These are phyloP conservation scores for Cicer yamashitae DNA, from an alignment of 306 rosid genomes.

Conservation along the genomic window DNA sequence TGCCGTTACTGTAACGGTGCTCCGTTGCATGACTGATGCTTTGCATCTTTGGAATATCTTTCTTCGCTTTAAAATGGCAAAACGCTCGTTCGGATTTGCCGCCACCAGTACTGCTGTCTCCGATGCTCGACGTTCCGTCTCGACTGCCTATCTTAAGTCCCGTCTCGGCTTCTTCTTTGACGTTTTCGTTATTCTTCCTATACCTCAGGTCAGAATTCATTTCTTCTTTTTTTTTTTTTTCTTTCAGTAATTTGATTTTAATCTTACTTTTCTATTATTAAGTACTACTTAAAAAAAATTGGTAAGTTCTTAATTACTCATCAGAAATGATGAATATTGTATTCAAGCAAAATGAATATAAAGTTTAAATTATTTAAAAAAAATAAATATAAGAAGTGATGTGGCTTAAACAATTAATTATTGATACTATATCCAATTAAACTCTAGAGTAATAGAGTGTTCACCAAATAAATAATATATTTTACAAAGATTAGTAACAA, in stretches of 20 bases:
- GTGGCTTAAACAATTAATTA: too few species aligned
- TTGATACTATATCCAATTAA: too few species aligned
- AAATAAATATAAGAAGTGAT: too few species aligned
- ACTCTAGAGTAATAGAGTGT: too few species aligned
- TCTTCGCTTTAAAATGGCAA: slow-evolving; percentile 68
- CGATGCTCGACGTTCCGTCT: slow-evolving; percentile 40
- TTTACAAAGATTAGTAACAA: too few species aligned
- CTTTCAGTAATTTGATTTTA: neutral
- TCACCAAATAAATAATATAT: too few species aligned
- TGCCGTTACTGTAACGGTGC: slow-evolving; percentile 82
- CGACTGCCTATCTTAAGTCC: slow-evolving; percentile 64
- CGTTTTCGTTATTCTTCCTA: slow-evolving; percentile 82
- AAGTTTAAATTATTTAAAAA: too few species aligned
- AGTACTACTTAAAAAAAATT: too few species aligned
- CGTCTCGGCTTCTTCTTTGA: slow-evolving; percentile 76
- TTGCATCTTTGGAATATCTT: slow-evolving; percentile 91
- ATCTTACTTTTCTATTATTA: too few species aligned
- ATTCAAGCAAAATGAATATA: too few species aligned
- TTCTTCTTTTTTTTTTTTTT: neutral
- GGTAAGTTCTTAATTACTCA: too few species aligned
- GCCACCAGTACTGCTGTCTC: neutral
- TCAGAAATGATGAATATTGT: too few species aligned
- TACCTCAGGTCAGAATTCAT: slow-evolving; percentile 72
- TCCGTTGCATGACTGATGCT: slow-evolving; percentile 87
- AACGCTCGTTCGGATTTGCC: slow-evolving; percentile 45